A percentile compares a stretch with the other conserved stretches of the same genome.
Evolutionary conservation across 768 basidiomycete species (phyloP).

Genomic region (Tricholoma sp.): DNA sequence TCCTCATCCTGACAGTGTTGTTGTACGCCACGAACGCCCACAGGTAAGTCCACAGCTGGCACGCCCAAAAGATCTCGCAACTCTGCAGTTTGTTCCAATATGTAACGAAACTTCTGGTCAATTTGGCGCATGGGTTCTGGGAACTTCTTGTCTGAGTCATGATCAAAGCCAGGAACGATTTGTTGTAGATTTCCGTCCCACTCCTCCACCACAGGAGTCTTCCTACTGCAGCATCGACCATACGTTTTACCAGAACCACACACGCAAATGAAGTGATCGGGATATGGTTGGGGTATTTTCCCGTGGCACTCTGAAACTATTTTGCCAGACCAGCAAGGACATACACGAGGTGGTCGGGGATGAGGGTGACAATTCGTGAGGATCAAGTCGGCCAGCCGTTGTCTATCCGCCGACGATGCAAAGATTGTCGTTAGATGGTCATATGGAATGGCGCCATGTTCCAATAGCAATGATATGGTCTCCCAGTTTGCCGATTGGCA

Average conservation of each 20-base stretch:
- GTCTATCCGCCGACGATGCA: background rate
- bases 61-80: background rate
- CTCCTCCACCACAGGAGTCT: background rate
- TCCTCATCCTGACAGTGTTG: background rate
- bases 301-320: background rate
- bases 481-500: background rate
- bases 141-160: background rate
- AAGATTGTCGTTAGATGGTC: background rate
- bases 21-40: background rate
- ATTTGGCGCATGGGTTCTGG: background rate
- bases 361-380: background rate
- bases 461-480: background rate
- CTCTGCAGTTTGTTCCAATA: background rate
- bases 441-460: background rate
- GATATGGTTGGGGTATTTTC: background rate
- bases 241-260: background rate
- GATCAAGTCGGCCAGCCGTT: background rate
- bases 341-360: background rate
- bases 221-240: background rate
- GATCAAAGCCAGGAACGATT: background rate
- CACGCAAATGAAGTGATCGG: background rate
- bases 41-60: background rate
- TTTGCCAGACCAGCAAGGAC: background rate
- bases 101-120: background rate
- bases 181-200: background rate